Evolutionary conservation across 2,329 filamentous ascomycete species (phyloP).

Genomic region (Xylaria sp.): DNA sequence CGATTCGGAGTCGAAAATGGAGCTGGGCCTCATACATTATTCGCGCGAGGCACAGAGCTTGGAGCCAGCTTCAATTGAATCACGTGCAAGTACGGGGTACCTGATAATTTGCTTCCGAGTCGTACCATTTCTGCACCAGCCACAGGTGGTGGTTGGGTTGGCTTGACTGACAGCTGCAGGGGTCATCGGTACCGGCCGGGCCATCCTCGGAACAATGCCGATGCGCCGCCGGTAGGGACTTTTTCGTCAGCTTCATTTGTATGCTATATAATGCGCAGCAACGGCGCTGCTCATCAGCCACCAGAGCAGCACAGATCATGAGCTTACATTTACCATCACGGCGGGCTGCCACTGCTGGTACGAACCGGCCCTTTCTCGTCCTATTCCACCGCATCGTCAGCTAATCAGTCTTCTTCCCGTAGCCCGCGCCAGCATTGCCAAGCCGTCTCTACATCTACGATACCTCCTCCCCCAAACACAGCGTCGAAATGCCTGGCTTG

Average conservation of each 20-base stretch:
- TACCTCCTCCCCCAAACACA: conserved; percentile 49
- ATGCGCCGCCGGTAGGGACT: conserved; percentile 15
- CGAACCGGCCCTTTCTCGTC: conserved; percentile 38
- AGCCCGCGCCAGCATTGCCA: conserved; percentile 40
- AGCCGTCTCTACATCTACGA: conserved; percentile 41
- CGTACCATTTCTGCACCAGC: conserved; percentile 1
- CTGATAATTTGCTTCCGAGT: background rate
- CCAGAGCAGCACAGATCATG: conserved; percentile 58
- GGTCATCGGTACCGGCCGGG: conserved; percentile 7
- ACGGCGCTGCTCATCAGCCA: conserved; percentile 21
- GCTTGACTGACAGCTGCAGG: background rate
- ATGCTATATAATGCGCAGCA: conserved; percentile 1
- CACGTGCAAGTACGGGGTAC: conserved; percentile 23
- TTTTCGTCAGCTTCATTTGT: conserved; percentile 19
- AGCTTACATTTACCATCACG: conserved; percentile 71
- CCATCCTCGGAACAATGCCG: conserved; percentile 26
- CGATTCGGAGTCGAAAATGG: conserved; percentile 37
- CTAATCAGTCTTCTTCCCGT: conserved; percentile 23
- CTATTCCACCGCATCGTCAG: background rate
- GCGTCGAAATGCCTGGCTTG: conserved; percentile 56
- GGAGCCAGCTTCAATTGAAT: conserved; percentile 25
- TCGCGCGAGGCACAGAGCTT: conserved; percentile 30
- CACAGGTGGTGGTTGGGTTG: conserved; percentile 8
- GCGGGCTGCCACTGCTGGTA: conserved; percentile 70
- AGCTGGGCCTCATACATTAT: conserved; percentile 33